Percentiles rank a stretch among this genome's conserved stretches.
Evolutionary conservation across 1,284 basidiomycete species (phyloP).

Genomic region (Fomes fomentarius): DNA sequence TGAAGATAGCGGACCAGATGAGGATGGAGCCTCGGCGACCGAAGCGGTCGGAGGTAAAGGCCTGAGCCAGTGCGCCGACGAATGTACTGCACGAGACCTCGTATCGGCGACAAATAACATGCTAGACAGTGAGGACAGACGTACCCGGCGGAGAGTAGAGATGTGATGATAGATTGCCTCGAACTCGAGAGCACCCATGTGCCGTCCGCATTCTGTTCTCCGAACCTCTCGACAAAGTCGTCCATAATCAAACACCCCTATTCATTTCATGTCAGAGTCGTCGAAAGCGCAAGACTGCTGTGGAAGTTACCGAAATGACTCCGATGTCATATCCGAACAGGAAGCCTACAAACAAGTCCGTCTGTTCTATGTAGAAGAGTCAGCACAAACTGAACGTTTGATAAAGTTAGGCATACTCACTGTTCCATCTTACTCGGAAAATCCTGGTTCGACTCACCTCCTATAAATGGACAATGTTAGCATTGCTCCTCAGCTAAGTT

Average conservation of each 20-base stretch:
- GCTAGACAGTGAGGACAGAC: constrained; percentile 21
- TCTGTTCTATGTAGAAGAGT: constrained; percentile 7
- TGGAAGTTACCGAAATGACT: constrained; percentile 53
- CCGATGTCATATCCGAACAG: constrained; percentile 75
- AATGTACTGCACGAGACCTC: constrained; percentile 51
- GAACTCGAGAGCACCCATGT: constrained; percentile 57
- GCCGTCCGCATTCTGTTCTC: constrained; percentile 54
- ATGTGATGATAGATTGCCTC: constrained; percentile 78
- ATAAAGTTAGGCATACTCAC: not conserved
- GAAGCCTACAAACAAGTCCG: constrained; percentile 44
- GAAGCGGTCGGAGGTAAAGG: constrained; percentile 76
- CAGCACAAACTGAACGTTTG: too few species aligned
- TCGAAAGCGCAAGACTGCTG: not conserved
- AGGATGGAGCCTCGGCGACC: constrained; percentile 75
- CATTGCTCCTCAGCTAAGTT: not conserved
- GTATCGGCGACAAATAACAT: not conserved
- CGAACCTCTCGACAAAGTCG: constrained; percentile 74
- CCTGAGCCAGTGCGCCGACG: constrained; percentile 72
- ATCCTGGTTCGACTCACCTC: constrained; percentile 28
- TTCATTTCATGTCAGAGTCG: not conserved
- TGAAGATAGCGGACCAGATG: constrained; percentile 79
- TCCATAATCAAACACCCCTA: constrained; percentile 83
- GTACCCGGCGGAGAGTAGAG: constrained; percentile 76
- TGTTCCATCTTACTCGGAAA: not conserved
- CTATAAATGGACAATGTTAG: constrained; percentile 13